These are phyloP conservation scores for Fraxinus quadrangulata DNA, from an alignment of 257 asterid species.

Conservation along the genomic window DNA sequence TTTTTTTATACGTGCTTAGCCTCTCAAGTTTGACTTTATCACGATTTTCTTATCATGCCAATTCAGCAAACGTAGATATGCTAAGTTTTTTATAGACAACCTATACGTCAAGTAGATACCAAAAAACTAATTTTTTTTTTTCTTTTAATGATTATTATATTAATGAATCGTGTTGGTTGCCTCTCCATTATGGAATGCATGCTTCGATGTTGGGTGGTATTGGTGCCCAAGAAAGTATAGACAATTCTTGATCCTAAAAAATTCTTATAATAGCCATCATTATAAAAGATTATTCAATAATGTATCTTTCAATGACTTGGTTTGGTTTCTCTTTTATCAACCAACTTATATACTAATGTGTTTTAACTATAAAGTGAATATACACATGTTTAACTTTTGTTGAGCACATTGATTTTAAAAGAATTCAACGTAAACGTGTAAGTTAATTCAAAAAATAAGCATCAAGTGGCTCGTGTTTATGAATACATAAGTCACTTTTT, in stretches of 20 bases:
- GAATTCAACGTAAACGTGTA: no score
- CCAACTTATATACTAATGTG: background rate
- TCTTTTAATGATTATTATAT: background rate
- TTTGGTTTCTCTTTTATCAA: background rate
- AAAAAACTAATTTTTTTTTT: background rate
- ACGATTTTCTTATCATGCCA: background rate
- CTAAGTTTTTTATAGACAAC: background rate
- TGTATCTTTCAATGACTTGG: constrained; percentile 17
- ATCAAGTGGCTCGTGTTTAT: no score
- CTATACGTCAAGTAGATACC: background rate
- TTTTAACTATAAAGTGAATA: background rate
- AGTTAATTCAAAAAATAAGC: no score
- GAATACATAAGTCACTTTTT: no score
- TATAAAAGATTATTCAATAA: constrained; percentile 34
- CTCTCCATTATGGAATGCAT: constrained; percentile 34
- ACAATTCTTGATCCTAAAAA: constrained; percentile 45
- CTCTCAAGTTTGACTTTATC: background rate
- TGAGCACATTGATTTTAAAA: no score
- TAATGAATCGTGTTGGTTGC: constrained; percentile 28
- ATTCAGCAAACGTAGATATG: background rate
- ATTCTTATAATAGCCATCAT: background rate
- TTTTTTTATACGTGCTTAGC: background rate
- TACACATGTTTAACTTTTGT: background rate
- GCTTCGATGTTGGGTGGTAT: constrained; percentile 43
- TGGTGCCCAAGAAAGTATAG: constrained; percentile 59